Conservation (phyloP, 75 land plant species). For the Cupressus sempervirens region DNA sequence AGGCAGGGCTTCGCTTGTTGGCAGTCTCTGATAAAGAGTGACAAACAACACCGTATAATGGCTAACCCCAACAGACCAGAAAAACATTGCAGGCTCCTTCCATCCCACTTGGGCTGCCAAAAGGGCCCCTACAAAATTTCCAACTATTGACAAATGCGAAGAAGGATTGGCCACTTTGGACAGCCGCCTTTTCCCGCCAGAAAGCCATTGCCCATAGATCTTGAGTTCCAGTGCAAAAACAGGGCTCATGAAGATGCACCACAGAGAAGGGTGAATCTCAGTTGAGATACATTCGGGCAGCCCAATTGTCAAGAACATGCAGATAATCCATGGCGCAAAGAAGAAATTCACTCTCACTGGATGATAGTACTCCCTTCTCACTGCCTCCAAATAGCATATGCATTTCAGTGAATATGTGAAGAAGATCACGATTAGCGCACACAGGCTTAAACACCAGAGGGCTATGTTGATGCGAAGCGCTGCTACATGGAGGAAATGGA, state of each 20-base stretch:
- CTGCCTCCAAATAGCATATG: conserved; percentile 74
- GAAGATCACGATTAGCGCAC: conserved; percentile 37
- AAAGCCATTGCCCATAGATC: conserved; percentile 94
- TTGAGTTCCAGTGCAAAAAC: conserved; percentile 69
- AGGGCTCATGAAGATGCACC: conserved; percentile 74
- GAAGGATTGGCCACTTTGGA: conserved; percentile 94
- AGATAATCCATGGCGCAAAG: conserved; percentile 90
- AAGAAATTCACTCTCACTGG: conserved; percentile 92
- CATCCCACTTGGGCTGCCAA: conserved; percentile 63
- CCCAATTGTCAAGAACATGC: conserved; percentile 78
- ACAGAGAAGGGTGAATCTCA: conserved; percentile 51
- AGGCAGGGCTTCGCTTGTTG: conserved; percentile 80
- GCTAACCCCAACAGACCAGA: conserved; percentile 83
- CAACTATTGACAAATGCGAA: conserved; percentile 79
- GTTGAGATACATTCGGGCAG: conserved; percentile 33
- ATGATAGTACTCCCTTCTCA: conserved; percentile 79
- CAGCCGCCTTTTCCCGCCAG: conserved; percentile 78
- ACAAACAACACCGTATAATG: conserved; percentile 89
- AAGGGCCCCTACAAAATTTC: conserved; percentile 86
- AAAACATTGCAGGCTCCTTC: conserved; percentile 68
- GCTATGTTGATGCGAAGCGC: conserved; percentile 50
- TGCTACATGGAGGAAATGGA: conserved; percentile 52
- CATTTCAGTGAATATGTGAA: conserved; percentile 58
- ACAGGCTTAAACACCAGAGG: conserved; percentile 67
- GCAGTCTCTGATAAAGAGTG: conserved; percentile 83